phyloP scores from a whole-genome alignment of 495 filamentous ascomycete genomes.

The Penicillium cosmopolitanum region DNA sequence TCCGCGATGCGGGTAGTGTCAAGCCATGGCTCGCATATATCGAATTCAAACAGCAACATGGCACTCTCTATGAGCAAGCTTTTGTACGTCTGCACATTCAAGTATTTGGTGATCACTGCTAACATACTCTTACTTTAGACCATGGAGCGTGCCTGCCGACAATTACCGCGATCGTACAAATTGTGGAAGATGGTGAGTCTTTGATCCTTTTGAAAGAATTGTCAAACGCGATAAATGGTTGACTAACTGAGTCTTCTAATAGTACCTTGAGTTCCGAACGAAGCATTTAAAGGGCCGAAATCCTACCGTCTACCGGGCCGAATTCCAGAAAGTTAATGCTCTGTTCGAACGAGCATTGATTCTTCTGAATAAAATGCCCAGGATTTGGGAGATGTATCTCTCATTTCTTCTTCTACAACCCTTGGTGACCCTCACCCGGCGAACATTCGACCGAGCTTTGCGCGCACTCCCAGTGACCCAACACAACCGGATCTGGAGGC shows the following conservation, averaged over 20 bases:
- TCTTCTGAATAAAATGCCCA: slow-evolving; percentile 97
- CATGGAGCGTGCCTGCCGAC: slow-evolving; percentile 86
- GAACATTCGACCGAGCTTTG: slow-evolving; percentile 91
- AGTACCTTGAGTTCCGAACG: slow-evolving; percentile 87
- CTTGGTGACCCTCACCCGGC: slow-evolving; percentile 84
- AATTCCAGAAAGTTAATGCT: slow-evolving; percentile 92
- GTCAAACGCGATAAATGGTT: not conserved
- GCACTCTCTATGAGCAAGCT: slow-evolving; percentile 84
- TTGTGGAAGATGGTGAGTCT: slow-evolving; percentile 89
- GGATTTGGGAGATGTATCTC: slow-evolving; percentile 98
- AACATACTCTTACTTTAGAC: slow-evolving; percentile 34
- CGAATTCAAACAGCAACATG: slow-evolving; percentile 87
- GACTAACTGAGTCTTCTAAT: slow-evolving; percentile 17
- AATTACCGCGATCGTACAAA: slow-evolving; percentile 94
- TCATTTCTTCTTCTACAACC: slow-evolving; percentile 89
- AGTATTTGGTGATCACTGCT: slow-evolving; percentile 10
- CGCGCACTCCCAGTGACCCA: slow-evolving; percentile 95
- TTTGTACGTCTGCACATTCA: slow-evolving; percentile 60
- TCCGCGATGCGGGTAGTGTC: slow-evolving; percentile 80
- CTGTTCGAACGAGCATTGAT: slow-evolving; percentile 94
- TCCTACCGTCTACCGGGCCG: slow-evolving; percentile 74
- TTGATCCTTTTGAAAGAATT: slow-evolving; percentile 9
- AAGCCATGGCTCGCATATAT: slow-evolving; percentile 97
- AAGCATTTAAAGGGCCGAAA: slow-evolving; percentile 85
- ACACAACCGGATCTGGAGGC: slow-evolving; percentile 94